Evolutionary conservation across 495 filamentous ascomycete species (phyloP).

Genomic region (Penicillium soppii): DNA sequence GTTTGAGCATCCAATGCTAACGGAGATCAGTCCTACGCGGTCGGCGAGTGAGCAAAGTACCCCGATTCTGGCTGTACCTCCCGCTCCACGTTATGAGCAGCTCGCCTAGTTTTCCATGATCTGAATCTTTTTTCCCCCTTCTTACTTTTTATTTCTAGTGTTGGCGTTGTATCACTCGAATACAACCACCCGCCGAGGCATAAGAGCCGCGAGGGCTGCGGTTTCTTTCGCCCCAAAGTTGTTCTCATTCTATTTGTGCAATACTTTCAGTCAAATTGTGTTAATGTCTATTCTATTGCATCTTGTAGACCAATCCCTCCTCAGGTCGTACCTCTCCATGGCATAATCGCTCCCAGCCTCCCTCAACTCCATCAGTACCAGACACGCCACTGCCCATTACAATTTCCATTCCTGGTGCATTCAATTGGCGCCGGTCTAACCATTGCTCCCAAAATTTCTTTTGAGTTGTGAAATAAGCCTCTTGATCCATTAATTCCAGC

Average conservation of each 20-base stretch:
- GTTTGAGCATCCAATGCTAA: neutral
- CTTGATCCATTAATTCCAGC: constrained; percentile 26
- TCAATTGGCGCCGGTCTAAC: constrained; percentile 26
- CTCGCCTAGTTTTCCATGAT: neutral
- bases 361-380: constrained; percentile 31
- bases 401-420: constrained; percentile 33
- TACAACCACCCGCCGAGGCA: too few relatives aligned
- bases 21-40: neutral
- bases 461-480: constrained; percentile 29
- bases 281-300: neutral
- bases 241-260: neutral
- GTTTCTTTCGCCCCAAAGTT: neutral
- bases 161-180: neutral
- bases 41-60: neutral
- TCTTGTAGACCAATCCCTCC: constrained; percentile 42
- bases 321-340: constrained; percentile 38
- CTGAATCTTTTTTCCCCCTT: neutral
- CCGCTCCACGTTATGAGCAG: neutral
- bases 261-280: neutral
- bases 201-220: neutral
- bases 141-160: neutral
- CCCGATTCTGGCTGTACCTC: neutral
- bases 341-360: constrained; percentile 45
- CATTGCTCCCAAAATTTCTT: constrained; percentile 32
- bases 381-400: constrained; percentile 44